These are phyloP conservation scores for Geotrichum citri-aurantii DNA, from an alignment of 1,139 yeast genomes.

Conservation along the genomic window DNA sequence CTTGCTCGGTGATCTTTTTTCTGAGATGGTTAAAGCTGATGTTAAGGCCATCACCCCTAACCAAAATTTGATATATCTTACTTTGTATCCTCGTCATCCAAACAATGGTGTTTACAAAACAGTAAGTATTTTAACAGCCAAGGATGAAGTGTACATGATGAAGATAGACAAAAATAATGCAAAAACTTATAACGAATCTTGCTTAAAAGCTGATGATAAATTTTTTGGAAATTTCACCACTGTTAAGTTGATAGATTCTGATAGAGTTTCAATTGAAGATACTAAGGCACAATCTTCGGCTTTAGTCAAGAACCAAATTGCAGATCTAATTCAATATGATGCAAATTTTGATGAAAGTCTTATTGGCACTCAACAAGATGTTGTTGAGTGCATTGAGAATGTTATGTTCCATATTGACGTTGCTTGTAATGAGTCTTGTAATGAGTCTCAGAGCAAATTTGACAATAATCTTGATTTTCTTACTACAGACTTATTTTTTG, in stretches of 20 bases:
- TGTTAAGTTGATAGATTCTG: not conserved
- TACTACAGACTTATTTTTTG: conserved; percentile 74
- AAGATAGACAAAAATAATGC: not conserved
- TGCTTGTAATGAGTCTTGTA: conserved; percentile 68
- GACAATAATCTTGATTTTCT: conserved; percentile 82
- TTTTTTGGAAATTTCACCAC: not conserved
- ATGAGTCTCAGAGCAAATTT: too few species aligned
- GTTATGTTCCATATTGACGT: conserved; percentile 90
- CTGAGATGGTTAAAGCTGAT: not conserved
- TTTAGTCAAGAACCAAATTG: not conserved
- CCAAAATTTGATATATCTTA: not conserved
- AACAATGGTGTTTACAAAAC: not conserved
- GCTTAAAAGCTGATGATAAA: not conserved
- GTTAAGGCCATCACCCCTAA: not conserved
- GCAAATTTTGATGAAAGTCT: conserved; percentile 2
- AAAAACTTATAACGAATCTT: not conserved
- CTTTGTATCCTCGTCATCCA: too few species aligned
- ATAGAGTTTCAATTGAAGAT: not conserved
- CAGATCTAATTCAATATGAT: not conserved
- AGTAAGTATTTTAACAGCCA: not conserved
- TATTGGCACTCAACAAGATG: conserved; percentile 92
- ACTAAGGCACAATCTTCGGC: not conserved
- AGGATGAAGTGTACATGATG: not conserved
- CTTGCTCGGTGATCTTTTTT: not conserved
- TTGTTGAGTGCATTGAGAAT: conserved; percentile 93